These are phyloP conservation scores for Pleurotus citrinopileatus DNA, from an alignment of 768 basidiomycete genomes.

Conservation along the genomic window DNA sequence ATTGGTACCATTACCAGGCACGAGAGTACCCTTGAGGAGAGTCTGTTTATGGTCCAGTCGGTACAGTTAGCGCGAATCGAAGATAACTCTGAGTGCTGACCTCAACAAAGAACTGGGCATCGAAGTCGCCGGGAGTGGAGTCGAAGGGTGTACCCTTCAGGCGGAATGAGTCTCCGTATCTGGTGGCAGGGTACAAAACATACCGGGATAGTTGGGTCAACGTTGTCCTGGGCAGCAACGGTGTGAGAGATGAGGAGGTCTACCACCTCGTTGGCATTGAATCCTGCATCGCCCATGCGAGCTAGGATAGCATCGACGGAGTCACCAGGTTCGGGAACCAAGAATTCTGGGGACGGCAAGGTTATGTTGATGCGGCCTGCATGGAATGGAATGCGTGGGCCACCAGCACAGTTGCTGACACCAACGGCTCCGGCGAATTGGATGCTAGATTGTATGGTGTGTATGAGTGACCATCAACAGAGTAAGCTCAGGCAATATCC, in stretches of 20 bases:
- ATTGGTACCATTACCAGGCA: slow-evolving; percentile 24
- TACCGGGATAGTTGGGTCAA: slow-evolving; percentile 21
- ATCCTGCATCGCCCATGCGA: slow-evolving; percentile 17
- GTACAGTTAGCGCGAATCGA: neutral
- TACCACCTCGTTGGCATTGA: slow-evolving; percentile 15
- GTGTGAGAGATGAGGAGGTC: slow-evolving; percentile 15
- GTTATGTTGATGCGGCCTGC: slow-evolving; percentile 7
- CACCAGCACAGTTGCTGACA: slow-evolving; percentile 23
- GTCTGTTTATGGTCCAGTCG: slow-evolving; percentile 15
- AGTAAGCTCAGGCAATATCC: neutral
- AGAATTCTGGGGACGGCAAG: slow-evolving; percentile 6
- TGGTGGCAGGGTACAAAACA: neutral
- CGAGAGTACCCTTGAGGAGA: slow-evolving; percentile 21
- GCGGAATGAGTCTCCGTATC: slow-evolving; percentile 4
- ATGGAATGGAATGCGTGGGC: slow-evolving; percentile 6
- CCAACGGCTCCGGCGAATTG: slow-evolving; percentile 32
- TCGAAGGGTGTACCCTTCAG: slow-evolving; percentile 26
- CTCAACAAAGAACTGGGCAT: slow-evolving; percentile 30
- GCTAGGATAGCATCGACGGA: slow-evolving; percentile 15
- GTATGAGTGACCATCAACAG: neutral
- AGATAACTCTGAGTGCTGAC: slow-evolving; percentile 4
- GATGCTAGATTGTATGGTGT: slow-evolving; percentile 17
- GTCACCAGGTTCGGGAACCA: slow-evolving; percentile 11
- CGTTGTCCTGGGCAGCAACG: slow-evolving; percentile 18
- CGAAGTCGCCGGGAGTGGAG: slow-evolving; percentile 26